These are phyloP conservation scores for Phytophthora pluvialis DNA, from an alignment of 352 stramenopile genomes.

Conservation along the genomic window DNA sequence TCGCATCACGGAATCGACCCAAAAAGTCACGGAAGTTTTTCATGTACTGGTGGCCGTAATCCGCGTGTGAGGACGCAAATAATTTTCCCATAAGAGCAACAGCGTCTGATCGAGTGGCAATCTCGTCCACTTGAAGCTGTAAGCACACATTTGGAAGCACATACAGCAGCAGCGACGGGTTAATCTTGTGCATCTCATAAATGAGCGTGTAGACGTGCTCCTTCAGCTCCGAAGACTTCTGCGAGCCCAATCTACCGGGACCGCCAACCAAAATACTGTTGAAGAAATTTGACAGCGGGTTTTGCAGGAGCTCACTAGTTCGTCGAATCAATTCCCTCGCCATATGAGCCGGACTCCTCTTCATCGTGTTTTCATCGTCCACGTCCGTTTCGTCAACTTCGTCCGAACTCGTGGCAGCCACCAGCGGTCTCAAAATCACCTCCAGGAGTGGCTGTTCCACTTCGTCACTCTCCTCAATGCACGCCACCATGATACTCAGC, in stretches of 20 bases:
- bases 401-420: slow-evolving; percentile 28
- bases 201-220: slow-evolving; percentile 88
- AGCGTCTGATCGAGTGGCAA: slow-evolving; percentile 79
- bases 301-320: slow-evolving; percentile 72
- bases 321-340: slow-evolving; percentile 77
- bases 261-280: slow-evolving; percentile 82
- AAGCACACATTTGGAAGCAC: slow-evolving; percentile 88
- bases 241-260: slow-evolving; percentile 16
- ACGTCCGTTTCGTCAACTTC: slow-evolving; percentile 1
- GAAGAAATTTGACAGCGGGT: slow-evolving; percentile 76
- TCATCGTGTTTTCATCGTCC: slow-evolving; percentile 4
- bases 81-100: slow-evolving; percentile 80
- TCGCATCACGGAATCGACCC: slow-evolving; percentile 84
- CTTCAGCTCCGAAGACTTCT: slow-evolving; percentile 58
- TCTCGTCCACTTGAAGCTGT: slow-evolving; percentile 87
- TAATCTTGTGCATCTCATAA: slow-evolving; percentile 85
- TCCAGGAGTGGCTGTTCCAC: slow-evolving; percentile 78
- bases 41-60: slow-evolving; percentile 80
- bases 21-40: slow-evolving; percentile 89
- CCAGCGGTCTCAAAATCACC: slow-evolving; percentile 59
- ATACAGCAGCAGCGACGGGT: slow-evolving; percentile 74
- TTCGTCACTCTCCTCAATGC: slow-evolving; percentile 72
- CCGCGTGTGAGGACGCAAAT: slow-evolving; percentile 76
- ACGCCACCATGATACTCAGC: slow-evolving; percentile 74
- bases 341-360: slow-evolving; percentile 58